These are phyloP conservation scores for Colletotrichum chlorophyti DNA, from an alignment of 2,329 filamentous ascomycete species.

Conservation along the genomic window DNA sequence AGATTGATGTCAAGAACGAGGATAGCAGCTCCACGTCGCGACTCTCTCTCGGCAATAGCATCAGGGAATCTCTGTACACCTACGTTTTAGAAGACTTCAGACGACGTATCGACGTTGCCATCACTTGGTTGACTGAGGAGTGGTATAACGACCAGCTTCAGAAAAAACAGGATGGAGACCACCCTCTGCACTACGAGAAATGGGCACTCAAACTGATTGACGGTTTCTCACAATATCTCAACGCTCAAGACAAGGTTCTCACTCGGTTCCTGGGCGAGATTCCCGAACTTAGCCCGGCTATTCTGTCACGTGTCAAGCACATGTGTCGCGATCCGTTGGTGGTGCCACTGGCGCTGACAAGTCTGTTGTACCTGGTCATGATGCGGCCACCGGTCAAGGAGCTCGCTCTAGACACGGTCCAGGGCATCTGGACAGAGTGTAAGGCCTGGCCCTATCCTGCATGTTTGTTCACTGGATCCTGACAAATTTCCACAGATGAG, in stretches of 20 bases:
- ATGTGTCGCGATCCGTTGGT: conserved; percentile 72
- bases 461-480: conserved; percentile 8
- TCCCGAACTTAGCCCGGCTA: conserved; percentile 74
- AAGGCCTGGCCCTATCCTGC: conserved; percentile 41
- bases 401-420: conserved; percentile 68
- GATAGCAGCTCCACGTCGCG: conserved; percentile 44
- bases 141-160: conserved; percentile 87
- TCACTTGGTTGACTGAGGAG: conserved; percentile 95
- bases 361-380: conserved; percentile 71
- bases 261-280: conserved; percentile 93
- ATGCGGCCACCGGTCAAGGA: conserved; percentile 71
- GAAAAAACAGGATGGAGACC: conserved; percentile 50
- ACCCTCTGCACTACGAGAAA: conserved; percentile 74
- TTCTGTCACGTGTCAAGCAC: conserved; percentile 75
- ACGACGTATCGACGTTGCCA: conserved; percentile 85
- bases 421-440: conserved; percentile 73
- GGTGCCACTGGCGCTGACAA: conserved; percentile 68
- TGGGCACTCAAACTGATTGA: conserved; percentile 86
- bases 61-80: conserved; percentile 81
- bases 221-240: conserved; percentile 88
- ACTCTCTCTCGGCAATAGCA: conserved; percentile 66
- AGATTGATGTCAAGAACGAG: conserved; percentile 63
- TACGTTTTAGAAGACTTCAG: conserved; percentile 95
- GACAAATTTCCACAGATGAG: conserved; percentile 53
- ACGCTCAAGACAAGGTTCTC: conserved; percentile 86